These are phyloP conservation scores for Pseudisothecium myosuroides DNA, from an alignment of 225 moss, liverwort and hornwort genomes.

Conservation along the genomic window DNA sequence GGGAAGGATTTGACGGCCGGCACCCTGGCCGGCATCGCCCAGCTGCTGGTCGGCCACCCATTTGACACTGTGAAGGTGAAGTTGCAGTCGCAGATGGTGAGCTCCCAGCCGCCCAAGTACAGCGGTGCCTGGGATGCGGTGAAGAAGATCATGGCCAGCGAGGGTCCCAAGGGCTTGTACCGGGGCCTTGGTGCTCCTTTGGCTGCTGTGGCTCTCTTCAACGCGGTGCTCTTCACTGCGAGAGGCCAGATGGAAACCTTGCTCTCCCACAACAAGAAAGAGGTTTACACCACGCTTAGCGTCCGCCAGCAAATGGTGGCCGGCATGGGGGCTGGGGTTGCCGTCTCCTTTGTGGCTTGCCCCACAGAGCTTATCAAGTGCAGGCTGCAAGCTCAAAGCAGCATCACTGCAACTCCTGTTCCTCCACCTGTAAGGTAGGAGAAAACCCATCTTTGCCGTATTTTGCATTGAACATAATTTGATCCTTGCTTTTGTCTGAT, in stretches of 20 bases:
- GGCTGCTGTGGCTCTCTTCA: constrained; percentile 70
- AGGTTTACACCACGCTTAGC: constrained; percentile 22
- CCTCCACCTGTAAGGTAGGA: background rate
- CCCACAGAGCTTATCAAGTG: constrained; percentile 42
- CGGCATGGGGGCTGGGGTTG: constrained; percentile 33
- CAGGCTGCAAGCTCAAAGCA: constrained; percentile 65
- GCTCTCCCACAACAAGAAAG: constrained; percentile 17
- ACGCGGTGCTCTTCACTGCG: constrained; percentile 79
- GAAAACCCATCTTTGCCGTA: background rate
- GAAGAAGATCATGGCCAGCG: constrained; percentile 48
- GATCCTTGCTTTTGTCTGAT: background rate
- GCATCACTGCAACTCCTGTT: background rate
- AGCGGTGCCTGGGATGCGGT: constrained; percentile 62
- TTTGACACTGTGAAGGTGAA: constrained; percentile 97
- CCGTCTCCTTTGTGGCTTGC: constrained; percentile 38
- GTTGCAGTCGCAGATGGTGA: constrained; percentile 64
- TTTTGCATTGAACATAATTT: background rate
- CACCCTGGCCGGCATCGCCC: constrained; percentile 77
- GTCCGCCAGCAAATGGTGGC: constrained; percentile 52
- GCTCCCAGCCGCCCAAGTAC: constrained; percentile 38
- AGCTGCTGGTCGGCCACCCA: constrained; percentile 74
- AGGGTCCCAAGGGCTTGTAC: constrained; percentile 68
- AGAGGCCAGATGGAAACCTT: constrained; percentile 71
- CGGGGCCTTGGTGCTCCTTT: constrained; percentile 72
- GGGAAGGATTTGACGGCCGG: constrained; percentile 87